Percentiles rank a stretch among this genome's conserved stretches.
phyloP scores from a whole-genome alignment of 495 filamentous ascomycete species.

The Thermothielavioides terrestris region DNA sequence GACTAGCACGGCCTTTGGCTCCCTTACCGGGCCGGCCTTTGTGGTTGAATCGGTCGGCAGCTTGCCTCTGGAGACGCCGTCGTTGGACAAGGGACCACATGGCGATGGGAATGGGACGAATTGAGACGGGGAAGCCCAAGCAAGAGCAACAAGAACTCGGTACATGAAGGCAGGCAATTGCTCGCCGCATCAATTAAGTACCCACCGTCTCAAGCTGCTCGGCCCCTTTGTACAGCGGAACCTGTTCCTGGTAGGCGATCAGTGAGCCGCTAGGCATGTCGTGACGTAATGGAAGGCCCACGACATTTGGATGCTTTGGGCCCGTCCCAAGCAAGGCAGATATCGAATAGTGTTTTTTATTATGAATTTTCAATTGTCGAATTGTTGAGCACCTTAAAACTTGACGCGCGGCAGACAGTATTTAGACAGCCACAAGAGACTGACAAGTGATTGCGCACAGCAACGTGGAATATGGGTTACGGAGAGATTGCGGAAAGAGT shows the following conservation, averaged over 20 bases:
- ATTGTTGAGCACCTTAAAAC: too few relatives aligned
- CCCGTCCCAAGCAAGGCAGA: too few relatives aligned
- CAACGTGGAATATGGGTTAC: too few relatives aligned
- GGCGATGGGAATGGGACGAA: neutral
- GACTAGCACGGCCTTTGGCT: neutral
- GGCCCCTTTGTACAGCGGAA: neutral
- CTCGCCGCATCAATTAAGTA: neutral
- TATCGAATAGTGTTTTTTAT: too few relatives aligned
- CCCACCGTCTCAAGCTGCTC: neutral
- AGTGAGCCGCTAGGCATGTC: too few relatives aligned
- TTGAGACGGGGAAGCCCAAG: neutral
- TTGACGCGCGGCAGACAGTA: too few relatives aligned
- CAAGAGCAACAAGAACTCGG: neutral
- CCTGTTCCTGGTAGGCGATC: neutral
- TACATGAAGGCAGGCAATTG: too few relatives aligned
- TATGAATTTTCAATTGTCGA: too few relatives aligned
- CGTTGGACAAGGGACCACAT: slow-evolving; percentile 12
- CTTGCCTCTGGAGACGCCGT: slow-evolving; percentile 5
- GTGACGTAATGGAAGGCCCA: too few relatives aligned
- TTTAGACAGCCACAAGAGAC: too few relatives aligned
- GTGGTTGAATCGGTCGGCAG: neutral
- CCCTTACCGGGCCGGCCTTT: neutral
- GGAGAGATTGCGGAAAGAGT: too few relatives aligned
- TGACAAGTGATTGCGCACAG: too few relatives aligned
- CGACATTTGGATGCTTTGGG: neutral